Conservation (phyloP, 2,329 filamentous ascomycete genomes). For the Cercospora sesami region DNA sequence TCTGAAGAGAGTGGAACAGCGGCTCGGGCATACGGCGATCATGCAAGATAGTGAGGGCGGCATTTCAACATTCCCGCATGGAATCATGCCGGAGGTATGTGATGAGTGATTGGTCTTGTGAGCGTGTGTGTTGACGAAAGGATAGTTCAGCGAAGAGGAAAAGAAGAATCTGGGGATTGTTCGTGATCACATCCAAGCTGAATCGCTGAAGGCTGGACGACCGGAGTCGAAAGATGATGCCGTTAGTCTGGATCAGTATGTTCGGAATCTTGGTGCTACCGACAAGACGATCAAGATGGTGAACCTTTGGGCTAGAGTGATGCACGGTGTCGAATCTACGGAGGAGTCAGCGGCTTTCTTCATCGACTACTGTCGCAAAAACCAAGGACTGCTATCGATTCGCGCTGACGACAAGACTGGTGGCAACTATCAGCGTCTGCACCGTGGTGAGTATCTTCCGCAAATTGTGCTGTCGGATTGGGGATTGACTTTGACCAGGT, state of each 20-base stretch:
- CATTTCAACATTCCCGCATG: constrained; percentile 32
- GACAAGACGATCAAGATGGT: constrained; percentile 41
- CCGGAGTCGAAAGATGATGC: constrained; percentile 36
- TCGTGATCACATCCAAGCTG: constrained; percentile 40
- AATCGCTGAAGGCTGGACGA: constrained; percentile 39
- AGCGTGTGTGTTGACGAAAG: background rate
- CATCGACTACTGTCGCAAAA: constrained; percentile 56
- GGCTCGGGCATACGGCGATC: constrained; percentile 4
- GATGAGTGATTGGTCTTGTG: background rate
- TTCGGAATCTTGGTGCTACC: constrained; percentile 36
- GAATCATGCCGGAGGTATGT: constrained; percentile 4
- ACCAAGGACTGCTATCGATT: constrained; percentile 54
- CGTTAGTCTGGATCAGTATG: constrained; percentile 43
- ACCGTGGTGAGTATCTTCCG: background rate
- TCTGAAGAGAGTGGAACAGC: constrained; percentile 4
- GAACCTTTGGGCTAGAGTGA: constrained; percentile 50
- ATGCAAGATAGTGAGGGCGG: background rate
- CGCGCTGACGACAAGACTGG: constrained; percentile 55
- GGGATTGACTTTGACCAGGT: background rate
- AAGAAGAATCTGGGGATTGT: constrained; percentile 35
- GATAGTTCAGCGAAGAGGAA: constrained; percentile 18
- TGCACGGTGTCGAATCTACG: constrained; percentile 51
- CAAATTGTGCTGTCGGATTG: too few relatives aligned
- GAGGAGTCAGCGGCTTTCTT: constrained; percentile 56
- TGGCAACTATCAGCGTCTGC: constrained; percentile 34